Evolutionary conservation across 1,284 basidiomycete species (phyloP).

Genomic region (Tilletia indica): DNA sequence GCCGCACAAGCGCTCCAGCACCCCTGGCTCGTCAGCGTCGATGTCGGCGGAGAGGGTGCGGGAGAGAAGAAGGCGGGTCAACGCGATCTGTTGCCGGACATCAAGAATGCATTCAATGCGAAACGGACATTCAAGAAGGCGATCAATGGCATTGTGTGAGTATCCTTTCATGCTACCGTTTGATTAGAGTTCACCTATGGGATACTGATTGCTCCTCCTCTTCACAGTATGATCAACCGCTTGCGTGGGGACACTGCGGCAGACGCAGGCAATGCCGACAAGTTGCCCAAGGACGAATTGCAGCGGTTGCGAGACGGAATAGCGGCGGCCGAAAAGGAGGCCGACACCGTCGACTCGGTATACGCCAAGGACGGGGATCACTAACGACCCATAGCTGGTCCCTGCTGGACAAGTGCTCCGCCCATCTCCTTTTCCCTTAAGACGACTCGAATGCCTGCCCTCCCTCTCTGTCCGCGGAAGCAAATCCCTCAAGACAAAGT

Average conservation of each 20-base stretch:
- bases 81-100: conserved; percentile 52
- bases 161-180: neutral
- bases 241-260: conserved; percentile 22
- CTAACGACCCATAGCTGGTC: neutral
- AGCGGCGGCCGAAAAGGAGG: conserved; percentile 11
- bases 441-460: neutral
- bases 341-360: neutral
- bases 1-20: conserved; percentile 47
- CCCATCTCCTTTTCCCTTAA: neutral
- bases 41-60: neutral
- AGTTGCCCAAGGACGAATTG: conserved; percentile 24
- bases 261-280: neutral
- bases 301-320: conserved; percentile 23
- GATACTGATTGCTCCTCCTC: neutral
- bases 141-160: conserved; percentile 49
- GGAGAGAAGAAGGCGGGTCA: conserved; percentile 28
- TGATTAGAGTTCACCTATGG: too few relatives aligned
- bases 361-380: neutral
- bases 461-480: neutral
- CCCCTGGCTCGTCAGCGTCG: conserved; percentile 37
- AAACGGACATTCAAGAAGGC: conserved; percentile 53
- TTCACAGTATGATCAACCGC: conserved; percentile 27
- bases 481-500: too few relatives aligned
- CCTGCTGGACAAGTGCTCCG: neutral
- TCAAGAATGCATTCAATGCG: conserved; percentile 55